These are phyloP conservation scores for Penicillium mononematosum DNA, from an alignment of 495 filamentous ascomycete species.

Conservation along the genomic window DNA sequence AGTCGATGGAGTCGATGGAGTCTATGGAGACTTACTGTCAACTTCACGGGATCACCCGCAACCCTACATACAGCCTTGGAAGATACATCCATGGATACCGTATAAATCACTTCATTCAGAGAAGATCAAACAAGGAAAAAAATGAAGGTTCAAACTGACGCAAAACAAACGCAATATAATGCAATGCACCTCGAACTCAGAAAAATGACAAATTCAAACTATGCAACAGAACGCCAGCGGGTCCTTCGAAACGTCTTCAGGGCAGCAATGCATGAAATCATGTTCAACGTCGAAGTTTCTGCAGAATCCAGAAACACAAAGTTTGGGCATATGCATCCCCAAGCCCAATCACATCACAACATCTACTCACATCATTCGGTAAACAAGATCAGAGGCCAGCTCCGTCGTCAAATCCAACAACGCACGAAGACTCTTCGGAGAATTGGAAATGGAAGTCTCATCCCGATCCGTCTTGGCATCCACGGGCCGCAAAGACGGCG, in stretches of 20 bases:
- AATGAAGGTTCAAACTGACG: constrained; percentile 1
- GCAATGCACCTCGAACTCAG: constrained; percentile 9
- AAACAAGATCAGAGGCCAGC: constrained; percentile 49
- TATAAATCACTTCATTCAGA: background rate
- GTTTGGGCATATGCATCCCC: constrained; percentile 4
- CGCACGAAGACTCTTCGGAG: constrained; percentile 34
- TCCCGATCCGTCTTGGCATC: constrained; percentile 20
- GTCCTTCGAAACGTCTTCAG: constrained; percentile 3
- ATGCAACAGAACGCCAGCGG: constrained; percentile 7
- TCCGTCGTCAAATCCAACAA: constrained; percentile 44
- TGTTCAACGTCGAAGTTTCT: background rate
- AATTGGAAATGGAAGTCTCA: constrained; percentile 23
- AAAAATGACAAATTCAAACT: constrained; percentile 14
- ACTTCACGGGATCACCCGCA: background rate
- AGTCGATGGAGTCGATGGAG: background rate
- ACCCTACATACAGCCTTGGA: background rate
- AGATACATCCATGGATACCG: background rate
- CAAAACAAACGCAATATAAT: constrained; percentile 13
- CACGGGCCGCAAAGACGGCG: constrained; percentile 22
- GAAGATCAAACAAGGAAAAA: background rate
- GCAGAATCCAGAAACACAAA: constrained; percentile 1
- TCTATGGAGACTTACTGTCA: no score
- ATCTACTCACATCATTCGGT: constrained; percentile 41
- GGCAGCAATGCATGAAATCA: constrained; percentile 11
- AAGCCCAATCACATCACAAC: constrained; percentile 13